Evolutionary conservation across 768 basidiomycete genomes (phyloP), one percentile per base, ranked within the genome.

Genomic region (Podaxis rugospora): DNA sequence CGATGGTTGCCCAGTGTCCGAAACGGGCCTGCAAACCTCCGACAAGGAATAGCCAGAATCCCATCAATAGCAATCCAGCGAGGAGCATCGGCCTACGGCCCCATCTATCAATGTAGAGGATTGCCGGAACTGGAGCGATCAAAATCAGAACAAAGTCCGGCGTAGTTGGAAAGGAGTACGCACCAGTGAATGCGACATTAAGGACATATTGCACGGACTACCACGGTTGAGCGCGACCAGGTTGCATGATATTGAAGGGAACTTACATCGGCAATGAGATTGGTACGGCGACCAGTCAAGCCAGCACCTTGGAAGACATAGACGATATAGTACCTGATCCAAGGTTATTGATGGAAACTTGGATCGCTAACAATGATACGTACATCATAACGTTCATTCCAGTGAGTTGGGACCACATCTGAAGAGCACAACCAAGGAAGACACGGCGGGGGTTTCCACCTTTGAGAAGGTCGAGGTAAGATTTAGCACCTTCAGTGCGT

Each of bases 351-450:
- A 51, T 52, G 53, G 51, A 35, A n/a, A 13, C 18, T 23, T 3
- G 6, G 5, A 14, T n/a, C 51, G 14, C 5, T 37, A 39, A 42
- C 16, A 36, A 55, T 42, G n/a, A 51, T 16, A 65, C 76, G 37
- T 65, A 84, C 88, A 92, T 89, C 89, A 92, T 91, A 66, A 90
- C 82, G 69, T 91, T 90, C 85, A 91, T 89, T 37, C 88, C 87
- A 9, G 79, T 80, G 18, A 90, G 75, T 67, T 92, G 90, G 62
- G 83, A 85, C 90, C 89, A 92, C 83, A 88, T 88, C 71, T 93
- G 90, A 40, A 91, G 74, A n/a, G 79, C 78, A 62, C 80, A 78
- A 39, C 89, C 91, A 25, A 92, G 80, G 61, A 81, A 74, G 28
- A 91, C 88, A 67, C 90, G 87, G 56, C 89, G 83, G 54, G 87